Evolutionary conservation across 2,329 filamentous ascomycete species (phyloP).

Genomic region (Diplodia corticola): DNA sequence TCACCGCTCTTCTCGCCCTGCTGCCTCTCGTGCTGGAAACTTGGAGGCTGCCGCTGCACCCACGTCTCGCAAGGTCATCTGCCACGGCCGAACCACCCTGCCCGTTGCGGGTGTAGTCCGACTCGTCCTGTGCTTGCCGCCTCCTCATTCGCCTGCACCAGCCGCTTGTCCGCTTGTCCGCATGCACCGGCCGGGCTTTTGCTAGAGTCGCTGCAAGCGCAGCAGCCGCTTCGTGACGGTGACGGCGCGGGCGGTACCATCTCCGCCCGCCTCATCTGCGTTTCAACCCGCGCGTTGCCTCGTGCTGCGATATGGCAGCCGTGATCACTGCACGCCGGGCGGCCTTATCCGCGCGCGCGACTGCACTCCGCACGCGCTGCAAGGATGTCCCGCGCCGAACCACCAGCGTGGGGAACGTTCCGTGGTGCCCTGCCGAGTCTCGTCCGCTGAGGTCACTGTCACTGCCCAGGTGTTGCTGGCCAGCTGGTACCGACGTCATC

Average conservation of each 20-base stretch:
- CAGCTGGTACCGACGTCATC: slow-evolving; percentile 13
- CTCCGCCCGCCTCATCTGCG: slow-evolving; percentile 1
- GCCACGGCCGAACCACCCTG: slow-evolving; percentile 14
- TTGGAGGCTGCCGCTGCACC: neutral
- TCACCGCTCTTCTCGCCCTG: slow-evolving; percentile 17
- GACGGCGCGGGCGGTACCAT: neutral
- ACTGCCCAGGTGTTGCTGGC: slow-evolving; percentile 4
- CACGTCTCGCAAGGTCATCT: slow-evolving; percentile 16
- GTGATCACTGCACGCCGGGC: slow-evolving; percentile 14
- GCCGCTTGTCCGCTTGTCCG: neutral
- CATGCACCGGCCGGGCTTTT: neutral
- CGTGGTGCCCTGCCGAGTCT: neutral
- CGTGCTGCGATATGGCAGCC: neutral
- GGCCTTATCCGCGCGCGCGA: slow-evolving; percentile 8
- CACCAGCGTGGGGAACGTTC: neutral
- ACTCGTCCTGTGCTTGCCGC: neutral
- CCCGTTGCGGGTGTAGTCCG: slow-evolving; percentile 1
- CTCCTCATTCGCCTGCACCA: neutral
- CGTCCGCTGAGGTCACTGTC: slow-evolving; percentile 8
- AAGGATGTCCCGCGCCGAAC: slow-evolving; percentile 3
- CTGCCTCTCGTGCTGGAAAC: neutral
- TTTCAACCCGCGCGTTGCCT: neutral
- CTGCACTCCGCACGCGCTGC: slow-evolving; percentile 15
- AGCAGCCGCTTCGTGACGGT: slow-evolving; percentile 3
- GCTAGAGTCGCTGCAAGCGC: slow-evolving; percentile 8